These are phyloP conservation scores for Exophiala alcalophila DNA, from an alignment of 2,329 filamentous ascomycete genomes.

Conservation along the genomic window DNA sequence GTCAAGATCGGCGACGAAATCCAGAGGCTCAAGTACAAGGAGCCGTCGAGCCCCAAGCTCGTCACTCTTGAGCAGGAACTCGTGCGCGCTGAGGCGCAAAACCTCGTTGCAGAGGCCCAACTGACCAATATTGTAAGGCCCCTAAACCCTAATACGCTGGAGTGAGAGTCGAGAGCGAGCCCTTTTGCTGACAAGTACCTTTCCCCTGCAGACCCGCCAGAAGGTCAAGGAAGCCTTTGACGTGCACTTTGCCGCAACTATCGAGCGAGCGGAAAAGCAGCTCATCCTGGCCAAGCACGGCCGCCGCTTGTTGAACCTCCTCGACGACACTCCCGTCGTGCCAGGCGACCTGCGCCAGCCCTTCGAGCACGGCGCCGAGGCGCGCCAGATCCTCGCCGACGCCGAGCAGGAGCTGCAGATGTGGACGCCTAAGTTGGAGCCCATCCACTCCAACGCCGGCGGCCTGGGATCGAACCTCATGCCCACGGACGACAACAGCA, in stretches of 20 bases:
- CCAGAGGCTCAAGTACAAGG: conserved; percentile 83
- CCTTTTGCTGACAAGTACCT: conserved; percentile 11
- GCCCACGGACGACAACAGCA: conserved; percentile 31
- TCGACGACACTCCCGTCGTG: conserved; percentile 86
- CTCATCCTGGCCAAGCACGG: conserved; percentile 90
- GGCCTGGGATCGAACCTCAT: conserved; percentile 45
- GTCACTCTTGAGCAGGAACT: conserved; percentile 92
- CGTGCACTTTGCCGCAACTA: conserved; percentile 80
- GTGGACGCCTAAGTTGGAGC: conserved; percentile 62
- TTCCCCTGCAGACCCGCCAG: conserved; percentile 68
- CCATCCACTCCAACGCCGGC: conserved; percentile 50
- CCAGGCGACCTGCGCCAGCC: conserved; percentile 73
- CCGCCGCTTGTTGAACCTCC: conserved; percentile 74
- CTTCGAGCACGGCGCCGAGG: conserved; percentile 65
- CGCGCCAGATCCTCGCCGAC: conserved; percentile 84
- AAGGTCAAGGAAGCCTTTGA: conserved; percentile 96
- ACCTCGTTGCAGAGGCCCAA: conserved; percentile 92
- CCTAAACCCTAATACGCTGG: not conserved
- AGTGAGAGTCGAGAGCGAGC: too few relatives aligned
- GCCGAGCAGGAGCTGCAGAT: conserved; percentile 82
- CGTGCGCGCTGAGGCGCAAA: conserved; percentile 92
- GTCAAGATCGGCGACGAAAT: conserved; percentile 90
- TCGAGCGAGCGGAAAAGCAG: conserved; percentile 96
- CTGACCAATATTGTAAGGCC: conserved; percentile 79
- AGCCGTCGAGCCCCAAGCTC: conserved; percentile 77